Base-by-base conservation (phyloP, 1,284 basidiomycete genomes). In the Austroboletus niveus region DNA sequence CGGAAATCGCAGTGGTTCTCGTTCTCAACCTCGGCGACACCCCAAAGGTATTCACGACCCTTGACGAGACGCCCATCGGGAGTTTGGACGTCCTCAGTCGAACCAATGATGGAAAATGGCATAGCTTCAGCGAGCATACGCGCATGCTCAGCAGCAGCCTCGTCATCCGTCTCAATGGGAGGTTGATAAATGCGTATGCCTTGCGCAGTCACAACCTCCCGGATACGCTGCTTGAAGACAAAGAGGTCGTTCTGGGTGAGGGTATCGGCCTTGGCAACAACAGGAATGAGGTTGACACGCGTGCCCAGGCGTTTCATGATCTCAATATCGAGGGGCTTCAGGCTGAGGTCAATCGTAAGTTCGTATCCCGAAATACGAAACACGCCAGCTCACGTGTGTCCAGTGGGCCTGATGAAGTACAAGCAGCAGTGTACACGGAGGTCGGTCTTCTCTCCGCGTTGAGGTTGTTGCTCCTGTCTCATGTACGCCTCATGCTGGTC, bases 401-500 rank as follows among this genome's bases (percentile, higher is more conserved):
- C 96, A 1, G 94, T 96, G 5, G 97, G 90, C 50, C 95, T 80
- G 71, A 99, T 92, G 72, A 99, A 99, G 78, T 97, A 99, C 60
- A 99, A 72, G 73, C 97, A 99, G 2, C 95, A 94, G 68, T 99
- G 96, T 9, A 99, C 95, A 47, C 96, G 79, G 60, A 98, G 77
- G 76, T 99, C 96, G 43, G 89, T 92, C 80, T 98, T 98, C 63
- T 96, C 92, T 55, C 75, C 78, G 54, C 97, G 82, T 74, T 92
- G 85, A 10, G 97, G 97, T 72, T 99, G 97, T 75, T 99, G 97
- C 75, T 99, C 96, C 75, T 99, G 96, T 53, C 96, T 85, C 96
- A 99, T 98, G 75, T 96, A 99, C 31, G 91, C 89, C 74, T 99
- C 97, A 71, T 99, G 96, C 77, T 99, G 96, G 79, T 99, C 97